phyloP scores from a whole-genome alignment of 106 monocot genomes.

The Dendrobium huoshanense region DNA sequence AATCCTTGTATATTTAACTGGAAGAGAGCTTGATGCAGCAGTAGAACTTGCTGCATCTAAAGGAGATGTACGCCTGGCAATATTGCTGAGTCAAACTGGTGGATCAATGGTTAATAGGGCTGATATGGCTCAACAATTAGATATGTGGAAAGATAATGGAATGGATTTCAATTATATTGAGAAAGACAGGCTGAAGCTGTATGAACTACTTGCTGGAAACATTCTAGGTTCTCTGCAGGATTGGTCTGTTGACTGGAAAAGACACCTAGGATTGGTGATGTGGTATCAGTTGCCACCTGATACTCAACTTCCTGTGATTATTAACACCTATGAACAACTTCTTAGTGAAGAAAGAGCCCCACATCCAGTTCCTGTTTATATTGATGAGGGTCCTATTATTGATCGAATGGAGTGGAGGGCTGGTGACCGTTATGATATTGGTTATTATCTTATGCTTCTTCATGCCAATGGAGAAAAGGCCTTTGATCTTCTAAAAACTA shows the following conservation, averaged over 20 bases:
- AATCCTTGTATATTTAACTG: slow-evolving; percentile 62
- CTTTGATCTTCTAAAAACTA: slow-evolving; percentile 54
- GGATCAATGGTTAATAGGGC: slow-evolving; percentile 78
- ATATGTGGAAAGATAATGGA: slow-evolving; percentile 82
- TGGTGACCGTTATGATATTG: slow-evolving; percentile 79
- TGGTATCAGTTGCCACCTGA: slow-evolving; percentile 93
- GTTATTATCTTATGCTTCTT: slow-evolving; percentile 98
- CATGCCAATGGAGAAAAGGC: slow-evolving; percentile 60
- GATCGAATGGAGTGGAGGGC: slow-evolving; percentile 38
- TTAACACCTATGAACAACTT: slow-evolving; percentile 80
- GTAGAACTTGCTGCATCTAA: slow-evolving; percentile 79
- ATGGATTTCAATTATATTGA: slow-evolving; percentile 84
- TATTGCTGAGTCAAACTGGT: slow-evolving; percentile 81
- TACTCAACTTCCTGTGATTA: slow-evolving; percentile 48
- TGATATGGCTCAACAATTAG: slow-evolving; percentile 72
- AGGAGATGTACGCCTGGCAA: slow-evolving; percentile 82
- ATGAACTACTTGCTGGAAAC: slow-evolving; percentile 88
- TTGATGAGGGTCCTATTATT: slow-evolving; percentile 80
- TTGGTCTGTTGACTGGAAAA: slow-evolving; percentile 84
- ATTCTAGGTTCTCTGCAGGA: slow-evolving; percentile 55
- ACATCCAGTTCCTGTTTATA: slow-evolving; percentile 83
- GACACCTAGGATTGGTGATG: slow-evolving; percentile 76
- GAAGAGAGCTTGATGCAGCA: slow-evolving; percentile 78
- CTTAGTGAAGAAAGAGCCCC: slow-evolving; percentile 74
- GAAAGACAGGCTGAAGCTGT: slow-evolving; percentile 64